These are phyloP conservation scores for Chlorella sp. DNA, from an alignment of 139 green algal species.

Conservation along the genomic window DNA sequence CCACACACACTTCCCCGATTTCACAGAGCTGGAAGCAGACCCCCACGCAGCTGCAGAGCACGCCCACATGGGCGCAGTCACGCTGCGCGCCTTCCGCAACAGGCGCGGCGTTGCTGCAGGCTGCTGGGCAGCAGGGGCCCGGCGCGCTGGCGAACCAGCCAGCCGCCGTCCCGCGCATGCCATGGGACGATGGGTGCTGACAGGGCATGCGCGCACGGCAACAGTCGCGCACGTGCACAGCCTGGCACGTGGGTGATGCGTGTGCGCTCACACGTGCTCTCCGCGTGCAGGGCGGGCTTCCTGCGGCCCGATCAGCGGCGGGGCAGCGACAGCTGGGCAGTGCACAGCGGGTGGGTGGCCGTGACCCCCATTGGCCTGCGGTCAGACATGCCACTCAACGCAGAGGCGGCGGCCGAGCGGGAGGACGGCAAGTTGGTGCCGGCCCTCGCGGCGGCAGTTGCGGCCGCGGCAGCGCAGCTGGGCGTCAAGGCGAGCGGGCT, in stretches of 20 bases:
- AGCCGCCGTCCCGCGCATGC: too few species aligned
- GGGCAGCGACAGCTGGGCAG: constrained; percentile 65
- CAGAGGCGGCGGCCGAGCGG: not conserved
- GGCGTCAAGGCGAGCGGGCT: not conserved
- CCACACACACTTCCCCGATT: too few species aligned
- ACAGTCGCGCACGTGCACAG: too few species aligned
- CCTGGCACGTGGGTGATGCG: not conserved
- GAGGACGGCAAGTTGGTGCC: not conserved
- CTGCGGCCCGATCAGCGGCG: constrained; percentile 42
- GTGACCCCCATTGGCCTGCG: constrained; percentile 61
- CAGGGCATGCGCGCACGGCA: too few species aligned
- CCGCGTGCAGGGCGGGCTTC: not conserved
- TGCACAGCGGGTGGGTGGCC: constrained; percentile 61
- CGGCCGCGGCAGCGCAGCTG: not conserved
- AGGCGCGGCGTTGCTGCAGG: not conserved
- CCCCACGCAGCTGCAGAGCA: constrained; percentile 10
- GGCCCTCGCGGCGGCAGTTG: constrained; percentile 2
- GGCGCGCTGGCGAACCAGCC: too few species aligned
- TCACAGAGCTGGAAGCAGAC: constrained; percentile 37
- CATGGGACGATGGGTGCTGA: too few species aligned
- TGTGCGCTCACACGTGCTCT: too few species aligned
- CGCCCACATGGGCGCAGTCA: constrained; percentile 21
- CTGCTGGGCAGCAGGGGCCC: too few species aligned
- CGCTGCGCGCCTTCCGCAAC: constrained; percentile 35
- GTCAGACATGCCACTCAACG: constrained; percentile 19